phyloP scores from a whole-genome alignment of 306 rosid species.

The Cucumis hystrix region DNA sequence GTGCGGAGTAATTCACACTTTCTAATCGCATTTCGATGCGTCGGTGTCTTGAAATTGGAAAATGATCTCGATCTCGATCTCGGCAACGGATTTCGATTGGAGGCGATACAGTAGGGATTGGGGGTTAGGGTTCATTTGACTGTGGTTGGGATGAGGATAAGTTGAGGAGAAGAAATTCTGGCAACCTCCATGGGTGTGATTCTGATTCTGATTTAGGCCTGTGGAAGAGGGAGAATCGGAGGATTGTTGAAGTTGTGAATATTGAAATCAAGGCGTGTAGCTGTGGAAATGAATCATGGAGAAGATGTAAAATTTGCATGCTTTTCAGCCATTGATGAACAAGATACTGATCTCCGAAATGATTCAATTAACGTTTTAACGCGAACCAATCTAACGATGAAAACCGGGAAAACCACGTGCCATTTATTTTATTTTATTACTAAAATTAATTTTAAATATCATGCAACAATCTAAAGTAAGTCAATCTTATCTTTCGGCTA shows the following conservation, averaged over 20 bases:
- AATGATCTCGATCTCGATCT: neutral
- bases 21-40: neutral
- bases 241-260: neutral
- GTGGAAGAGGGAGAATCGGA: neutral
- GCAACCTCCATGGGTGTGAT: slow-evolving; percentile 8
- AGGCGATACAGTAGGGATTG: neutral
- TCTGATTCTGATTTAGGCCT: neutral
- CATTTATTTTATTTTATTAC: no score
- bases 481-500: no score
- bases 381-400: no score
- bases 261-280: neutral
- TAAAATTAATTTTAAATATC: no score
- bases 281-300: neutral
- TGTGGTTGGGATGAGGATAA: neutral
- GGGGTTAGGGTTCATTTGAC: neutral
- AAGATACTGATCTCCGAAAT: neutral
- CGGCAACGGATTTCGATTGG: neutral
- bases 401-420: no score
- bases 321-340: neutral
- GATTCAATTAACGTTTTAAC: neutral
- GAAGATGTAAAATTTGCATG: neutral
- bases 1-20: neutral
- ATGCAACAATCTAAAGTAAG: no score
- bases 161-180: neutral
- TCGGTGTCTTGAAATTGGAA: neutral